These are phyloP conservation scores for Ogataea dorogensis DNA, from an alignment of 805 yeast species.

Conservation along the genomic window DNA sequence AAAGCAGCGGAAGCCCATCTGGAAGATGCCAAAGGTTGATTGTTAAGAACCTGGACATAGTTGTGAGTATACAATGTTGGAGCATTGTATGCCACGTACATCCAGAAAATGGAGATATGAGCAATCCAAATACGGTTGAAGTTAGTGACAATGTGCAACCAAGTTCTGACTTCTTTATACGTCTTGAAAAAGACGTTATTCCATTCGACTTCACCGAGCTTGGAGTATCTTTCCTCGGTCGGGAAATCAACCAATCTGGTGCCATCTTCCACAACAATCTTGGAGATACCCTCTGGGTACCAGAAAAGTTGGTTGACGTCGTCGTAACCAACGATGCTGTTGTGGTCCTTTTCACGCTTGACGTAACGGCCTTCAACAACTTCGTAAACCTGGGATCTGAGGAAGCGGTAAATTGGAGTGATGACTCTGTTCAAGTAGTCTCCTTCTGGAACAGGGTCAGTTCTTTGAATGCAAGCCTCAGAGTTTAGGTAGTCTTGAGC, in stretches of 20 bases:
- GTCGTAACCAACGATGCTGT: conserved; percentile 85
- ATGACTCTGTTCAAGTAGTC: conserved; percentile 89
- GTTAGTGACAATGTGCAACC: conserved; percentile 94
- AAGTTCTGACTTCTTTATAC: conserved; percentile 91
- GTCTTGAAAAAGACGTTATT: conserved; percentile 90
- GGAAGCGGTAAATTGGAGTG: conserved; percentile 82
- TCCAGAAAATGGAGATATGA: conserved; percentile 89
- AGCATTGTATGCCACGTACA: conserved; percentile 89
- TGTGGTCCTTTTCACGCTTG: conserved; percentile 84
- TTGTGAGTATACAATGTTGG: conserved; percentile 87
- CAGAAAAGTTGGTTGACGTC: conserved; percentile 98
- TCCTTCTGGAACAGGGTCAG: conserved; percentile 82
- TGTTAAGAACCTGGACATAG: conserved; percentile 78
- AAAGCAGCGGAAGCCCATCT: conserved; percentile 91
- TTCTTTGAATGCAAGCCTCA: conserved; percentile 86
- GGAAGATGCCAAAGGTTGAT: conserved; percentile 86
- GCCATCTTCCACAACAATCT: conserved; percentile 89
- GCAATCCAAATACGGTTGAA: conserved; percentile 98
- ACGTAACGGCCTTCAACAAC: conserved; percentile 77
- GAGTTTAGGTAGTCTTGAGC: conserved; percentile 87
- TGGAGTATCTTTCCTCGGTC: conserved; percentile 80
- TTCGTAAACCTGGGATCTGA: conserved; percentile 81
- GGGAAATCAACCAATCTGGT: conserved; percentile 89
- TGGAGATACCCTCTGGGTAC: conserved; percentile 98
- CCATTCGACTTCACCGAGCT: conserved; percentile 94